These are phyloP conservation scores for Sextonia rubra DNA, from an alignment of 164 flowering plant genomes.

Conservation along the genomic window DNA sequence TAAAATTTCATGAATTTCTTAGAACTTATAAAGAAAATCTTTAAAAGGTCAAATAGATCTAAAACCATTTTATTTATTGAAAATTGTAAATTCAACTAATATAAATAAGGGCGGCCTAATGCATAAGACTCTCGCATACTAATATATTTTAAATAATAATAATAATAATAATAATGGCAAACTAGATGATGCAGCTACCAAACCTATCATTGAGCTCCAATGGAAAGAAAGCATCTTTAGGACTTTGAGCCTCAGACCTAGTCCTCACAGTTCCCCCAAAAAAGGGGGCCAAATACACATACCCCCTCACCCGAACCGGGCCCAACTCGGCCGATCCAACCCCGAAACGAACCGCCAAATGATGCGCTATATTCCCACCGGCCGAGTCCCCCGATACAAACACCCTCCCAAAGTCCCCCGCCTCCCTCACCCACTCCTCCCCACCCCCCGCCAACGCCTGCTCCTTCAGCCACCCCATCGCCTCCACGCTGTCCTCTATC, in stretches of 20 bases:
- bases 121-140: too few relatives aligned
- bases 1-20: too few relatives aligned
- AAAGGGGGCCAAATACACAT: conserved; percentile 59
- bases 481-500: conserved; percentile 48
- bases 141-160: too few relatives aligned
- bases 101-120: too few relatives aligned
- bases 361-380: conserved; percentile 75
- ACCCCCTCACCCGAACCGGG: conserved; percentile 62
- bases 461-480: conserved; percentile 61
- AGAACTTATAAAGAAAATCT: too few relatives aligned
- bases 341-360: conserved; percentile 43
- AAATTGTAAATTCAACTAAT: too few relatives aligned
- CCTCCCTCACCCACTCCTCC: conserved; percentile 47
- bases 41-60: too few relatives aligned
- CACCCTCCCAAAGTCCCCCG: conserved; percentile 56
- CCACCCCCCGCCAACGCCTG: conserved; percentile 41
- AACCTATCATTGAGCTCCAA: conserved; percentile 64
- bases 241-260: conserved; percentile 57
- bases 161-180: too few relatives aligned
- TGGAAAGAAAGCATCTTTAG: conserved; percentile 56
- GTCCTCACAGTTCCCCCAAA: conserved; percentile 60
- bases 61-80: too few relatives aligned
- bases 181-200: too few relatives aligned
- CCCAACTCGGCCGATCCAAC: conserved; percentile 42
- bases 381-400: conserved; percentile 73